phyloP scores from a whole-genome alignment of 495 filamentous ascomycete species.

The Xylaria telfairii region DNA sequence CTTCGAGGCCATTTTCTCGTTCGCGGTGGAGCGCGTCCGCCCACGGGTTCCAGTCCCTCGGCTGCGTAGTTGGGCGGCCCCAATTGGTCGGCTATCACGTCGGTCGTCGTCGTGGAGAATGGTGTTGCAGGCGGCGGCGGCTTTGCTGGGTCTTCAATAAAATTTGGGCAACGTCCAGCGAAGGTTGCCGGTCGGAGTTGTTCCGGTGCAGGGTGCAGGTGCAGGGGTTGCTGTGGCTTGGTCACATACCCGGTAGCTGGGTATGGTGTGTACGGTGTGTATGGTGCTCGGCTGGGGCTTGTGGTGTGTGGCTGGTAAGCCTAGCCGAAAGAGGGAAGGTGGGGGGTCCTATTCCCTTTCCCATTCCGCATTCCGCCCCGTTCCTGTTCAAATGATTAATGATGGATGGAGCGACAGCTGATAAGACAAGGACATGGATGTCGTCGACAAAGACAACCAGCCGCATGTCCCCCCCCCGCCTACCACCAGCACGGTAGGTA shows the following conservation, averaged over 20 bases:
- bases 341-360: too few species aligned
- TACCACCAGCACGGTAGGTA: background rate
- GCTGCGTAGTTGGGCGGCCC: background rate
- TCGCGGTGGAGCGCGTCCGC: slow-evolving; percentile 7
- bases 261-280: background rate
- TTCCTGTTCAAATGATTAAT: too few species aligned
- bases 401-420: background rate
- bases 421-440: too few species aligned
- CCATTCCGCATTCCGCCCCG: too few species aligned
- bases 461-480: background rate
- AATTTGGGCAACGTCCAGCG: slow-evolving; percentile 6
- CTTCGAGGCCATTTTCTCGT: slow-evolving; percentile 56
- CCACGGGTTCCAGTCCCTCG: slow-evolving; percentile 25
- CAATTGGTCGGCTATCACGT: slow-evolving; percentile 1
- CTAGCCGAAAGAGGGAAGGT: background rate
- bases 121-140: background rate
- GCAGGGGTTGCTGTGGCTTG: slow-evolving; percentile 12
- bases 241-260: background rate
- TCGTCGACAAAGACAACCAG: background rate
- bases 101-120: background rate
- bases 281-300: background rate
- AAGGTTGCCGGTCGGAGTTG: slow-evolving; percentile 15
- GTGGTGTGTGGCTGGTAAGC: background rate
- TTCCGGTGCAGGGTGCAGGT: slow-evolving; percentile 9
- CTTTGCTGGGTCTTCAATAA: slow-evolving; percentile 9